These are phyloP conservation scores for Quillaja saponaria DNA, from an alignment of 306 rosid species.

Conservation along the genomic window DNA sequence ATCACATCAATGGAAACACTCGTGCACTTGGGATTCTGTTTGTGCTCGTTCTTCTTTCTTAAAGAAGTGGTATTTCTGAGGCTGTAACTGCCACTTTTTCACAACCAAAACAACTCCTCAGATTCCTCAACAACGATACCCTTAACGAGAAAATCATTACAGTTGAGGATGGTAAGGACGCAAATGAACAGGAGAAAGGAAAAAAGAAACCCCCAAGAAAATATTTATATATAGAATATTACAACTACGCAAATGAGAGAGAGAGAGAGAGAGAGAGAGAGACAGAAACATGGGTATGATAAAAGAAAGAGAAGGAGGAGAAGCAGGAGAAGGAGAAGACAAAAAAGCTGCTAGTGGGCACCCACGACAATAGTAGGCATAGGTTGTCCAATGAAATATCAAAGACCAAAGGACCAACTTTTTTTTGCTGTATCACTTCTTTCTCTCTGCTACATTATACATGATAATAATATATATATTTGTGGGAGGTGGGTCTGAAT, in stretches of 20 bases:
- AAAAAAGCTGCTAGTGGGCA: constrained; percentile 59
- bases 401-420: constrained; percentile 32
- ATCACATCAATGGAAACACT: constrained; percentile 57
- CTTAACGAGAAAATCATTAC: constrained; percentile 62
- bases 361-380: constrained; percentile 50
- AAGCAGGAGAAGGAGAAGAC: constrained; percentile 33
- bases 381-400: constrained; percentile 37
- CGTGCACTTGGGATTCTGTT: constrained; percentile 55
- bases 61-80: constrained; percentile 8
- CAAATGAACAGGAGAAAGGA: background rate
- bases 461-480: constrained; percentile 26
- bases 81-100: constrained; percentile 45
- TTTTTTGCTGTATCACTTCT: constrained; percentile 47
- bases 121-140: constrained; percentile 65
- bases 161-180: constrained; percentile 39
- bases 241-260: background rate
- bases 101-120: constrained; percentile 40
- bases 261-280: background rate
- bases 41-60: constrained; percentile 8
- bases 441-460: constrained; percentile 29
- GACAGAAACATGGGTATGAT: background rate
- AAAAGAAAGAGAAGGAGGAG: constrained; percentile 12
- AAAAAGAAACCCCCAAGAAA: constrained; percentile 11
- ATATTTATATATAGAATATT: constrained; percentile 23
- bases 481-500: constrained; percentile 50